Percentiles rank a stretch among this genome's conserved stretches.
Evolutionary conservation across 1,284 basidiomycete species (phyloP).

Genomic region (Cystobasidiaceae sp.): DNA sequence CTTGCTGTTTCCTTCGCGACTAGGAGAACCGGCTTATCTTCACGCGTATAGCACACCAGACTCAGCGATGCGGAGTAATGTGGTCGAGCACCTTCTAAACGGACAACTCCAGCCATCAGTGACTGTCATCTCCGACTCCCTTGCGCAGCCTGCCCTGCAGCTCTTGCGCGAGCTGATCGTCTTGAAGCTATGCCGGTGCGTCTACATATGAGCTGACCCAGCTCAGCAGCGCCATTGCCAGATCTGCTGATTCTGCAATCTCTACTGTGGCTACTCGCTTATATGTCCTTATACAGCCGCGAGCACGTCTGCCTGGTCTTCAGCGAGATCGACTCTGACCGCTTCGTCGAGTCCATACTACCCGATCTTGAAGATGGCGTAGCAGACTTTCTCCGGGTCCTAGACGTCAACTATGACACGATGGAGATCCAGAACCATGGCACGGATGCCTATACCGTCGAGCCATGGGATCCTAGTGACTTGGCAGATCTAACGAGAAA

Average conservation of each 20-base stretch:
- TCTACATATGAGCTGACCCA: too few relatives aligned
- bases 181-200: slow-evolving; percentile 25
- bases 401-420: too few relatives aligned
- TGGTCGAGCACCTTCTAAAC: background rate
- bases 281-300: background rate
- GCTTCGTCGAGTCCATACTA: background rate
- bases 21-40: too few relatives aligned
- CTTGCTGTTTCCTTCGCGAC: too few relatives aligned
- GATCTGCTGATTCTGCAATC: too few relatives aligned
- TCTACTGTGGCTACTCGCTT: background rate
- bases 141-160: slow-evolving; percentile 34
- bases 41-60: background rate
- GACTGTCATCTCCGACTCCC: slow-evolving; percentile 35
- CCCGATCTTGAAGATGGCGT: background rate
- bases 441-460: too few relatives aligned
- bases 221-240: too few relatives aligned
- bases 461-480: too few relatives aligned
- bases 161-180: slow-evolving; percentile 33
- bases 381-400: background rate
- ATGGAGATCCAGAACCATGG: too few relatives aligned
- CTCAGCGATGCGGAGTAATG: background rate
- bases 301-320: background rate
- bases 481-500: too few relatives aligned
- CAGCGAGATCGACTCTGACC: background rate
- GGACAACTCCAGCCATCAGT: slow-evolving; percentile 4